phyloP scores from a whole-genome alignment of 164 flowering plant genomes.

The Tetrastigma voinierianum region DNA sequence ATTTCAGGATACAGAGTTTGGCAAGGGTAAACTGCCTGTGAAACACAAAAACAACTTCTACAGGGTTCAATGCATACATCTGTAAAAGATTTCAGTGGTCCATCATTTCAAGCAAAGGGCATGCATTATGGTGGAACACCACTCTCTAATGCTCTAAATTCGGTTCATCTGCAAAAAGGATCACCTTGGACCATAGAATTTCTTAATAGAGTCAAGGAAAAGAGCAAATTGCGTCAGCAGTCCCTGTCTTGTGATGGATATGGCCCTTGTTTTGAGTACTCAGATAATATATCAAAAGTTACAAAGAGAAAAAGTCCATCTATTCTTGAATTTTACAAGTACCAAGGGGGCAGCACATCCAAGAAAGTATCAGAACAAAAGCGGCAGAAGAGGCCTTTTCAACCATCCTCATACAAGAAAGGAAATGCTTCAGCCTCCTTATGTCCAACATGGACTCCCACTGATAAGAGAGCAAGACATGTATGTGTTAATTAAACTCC shows the following conservation, averaged over 20 bases:
- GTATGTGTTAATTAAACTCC: conserved; percentile 29
- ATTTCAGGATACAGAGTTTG: conserved; percentile 17
- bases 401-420: conserved; percentile 33
- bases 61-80: conserved; percentile 20
- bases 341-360: conserved; percentile 53
- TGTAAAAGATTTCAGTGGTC: conserved; percentile 17
- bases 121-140: conserved; percentile 40
- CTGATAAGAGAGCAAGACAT: conserved; percentile 77
- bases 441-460: conserved; percentile 55
- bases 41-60: conserved; percentile 20
- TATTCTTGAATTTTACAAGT: conserved; percentile 66
- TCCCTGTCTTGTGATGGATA: conserved; percentile 39
- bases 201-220: conserved; percentile 78
- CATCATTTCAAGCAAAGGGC: conserved; percentile 23
- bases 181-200: conserved; percentile 93
- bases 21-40: conserved; percentile 16
- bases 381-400: conserved; percentile 35
- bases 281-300: conserved; percentile 32
- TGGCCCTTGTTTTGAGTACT: conserved; percentile 26
- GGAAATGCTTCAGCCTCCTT: conserved; percentile 31
- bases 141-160: conserved; percentile 50
- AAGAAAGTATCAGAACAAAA: conserved; percentile 39
- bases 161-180: conserved; percentile 41
- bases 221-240: conserved; percentile 53
- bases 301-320: conserved; percentile 83